Evolutionary conservation across 345 rosid genomes (phyloP), one percentile per base, ranked within the genome.

Genomic region (Toxicodendron radicans): DNA sequence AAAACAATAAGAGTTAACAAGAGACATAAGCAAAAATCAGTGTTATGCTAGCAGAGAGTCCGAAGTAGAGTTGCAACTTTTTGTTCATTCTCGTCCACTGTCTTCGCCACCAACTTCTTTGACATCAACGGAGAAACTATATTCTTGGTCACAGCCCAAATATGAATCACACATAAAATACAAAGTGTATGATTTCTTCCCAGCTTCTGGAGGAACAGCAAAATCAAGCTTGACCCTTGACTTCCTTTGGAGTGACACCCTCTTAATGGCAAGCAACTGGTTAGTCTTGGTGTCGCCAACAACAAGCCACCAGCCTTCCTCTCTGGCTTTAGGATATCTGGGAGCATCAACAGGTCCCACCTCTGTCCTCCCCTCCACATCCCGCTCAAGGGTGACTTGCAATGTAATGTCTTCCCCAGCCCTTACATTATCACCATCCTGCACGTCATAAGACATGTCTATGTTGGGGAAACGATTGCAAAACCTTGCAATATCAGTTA

Each of bases 231-330:
- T 88, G 67, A 91, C 92, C 81, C 87, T 90, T 2, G 89, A 80
- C 81, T 78, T 93, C 83, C 95, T 82, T 75, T 85, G n/a, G n/a
- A n/a, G n/a, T n/a, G n/a, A n/a, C n/a, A n/a, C n/a, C n/a, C n/a
- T n/a, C n/a, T n/a, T n/a, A n/a, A n/a, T n/a, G n/a, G n/a, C n/a
- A n/a, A n/a, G n/a, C n/a, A n/a, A n/a, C n/a, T n/a, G n/a, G n/a
- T 92, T 91, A 54, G 85, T 88, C 84, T 83, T 87, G 6, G 90
- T 86, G 78, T 92, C 97, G 3, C 99, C 98, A 4, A 95, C 87
- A 6, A 92, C 99, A 12, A 95, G 91, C 97, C 99, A 91, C 98
- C 99, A 95, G 11, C 95, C 99, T 87, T 95, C 99, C 78, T 95
- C 97, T 79, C 91, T 92, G 63, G 89, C 83, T 82, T 91, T 90